These are phyloP conservation scores for Phytophthora agathidicida DNA, from an alignment of 352 stramenopile species.

Conservation along the genomic window DNA sequence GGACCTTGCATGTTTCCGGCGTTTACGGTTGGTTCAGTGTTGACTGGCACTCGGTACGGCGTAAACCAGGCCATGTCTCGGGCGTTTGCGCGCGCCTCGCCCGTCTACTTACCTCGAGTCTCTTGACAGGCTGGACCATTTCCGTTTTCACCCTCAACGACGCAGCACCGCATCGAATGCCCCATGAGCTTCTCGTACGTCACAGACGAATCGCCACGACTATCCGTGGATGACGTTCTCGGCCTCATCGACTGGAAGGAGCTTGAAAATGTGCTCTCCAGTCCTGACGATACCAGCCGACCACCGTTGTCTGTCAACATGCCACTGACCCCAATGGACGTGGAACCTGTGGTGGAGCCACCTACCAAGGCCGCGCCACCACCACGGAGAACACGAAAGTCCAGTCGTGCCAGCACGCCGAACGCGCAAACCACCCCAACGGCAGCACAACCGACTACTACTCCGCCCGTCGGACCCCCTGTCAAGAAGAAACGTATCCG, in stretches of 20 bases:
- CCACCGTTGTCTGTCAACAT: conserved; percentile 4
- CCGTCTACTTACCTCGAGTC: conserved; percentile 7
- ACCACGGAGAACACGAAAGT: conserved; percentile 5
- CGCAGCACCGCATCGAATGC: conserved; percentile 20
- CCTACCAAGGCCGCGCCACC: conserved; percentile 5
- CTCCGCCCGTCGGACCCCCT: conserved; percentile 1
- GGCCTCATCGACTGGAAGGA: conserved; percentile 44
- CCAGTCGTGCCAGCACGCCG: conserved; percentile 1
- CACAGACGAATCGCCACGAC: conserved; percentile 28
- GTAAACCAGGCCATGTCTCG: conserved; percentile 34
- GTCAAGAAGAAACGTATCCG: conserved; percentile 41
- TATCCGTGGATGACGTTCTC: conserved; percentile 37
- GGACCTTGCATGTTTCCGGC: conserved; percentile 12
- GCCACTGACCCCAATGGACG: conserved; percentile 2
- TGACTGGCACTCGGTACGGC: conserved; percentile 23
- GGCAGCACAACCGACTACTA: background rate
- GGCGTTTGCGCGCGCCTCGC: conserved; percentile 18
- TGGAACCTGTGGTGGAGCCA: conserved; percentile 4
- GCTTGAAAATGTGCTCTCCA: conserved; percentile 32
- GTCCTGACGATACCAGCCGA: conserved; percentile 23
- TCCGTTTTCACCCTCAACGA: conserved; percentile 21
- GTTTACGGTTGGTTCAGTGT: conserved; percentile 16
- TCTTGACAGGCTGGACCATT: conserved; percentile 16
- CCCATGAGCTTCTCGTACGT: conserved; percentile 33
- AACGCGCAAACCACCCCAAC: conserved; percentile 10